Evolutionary conservation across 495 filamentous ascomycete species (phyloP).

Genomic region (Hyaloscypha hepaticicola): DNA sequence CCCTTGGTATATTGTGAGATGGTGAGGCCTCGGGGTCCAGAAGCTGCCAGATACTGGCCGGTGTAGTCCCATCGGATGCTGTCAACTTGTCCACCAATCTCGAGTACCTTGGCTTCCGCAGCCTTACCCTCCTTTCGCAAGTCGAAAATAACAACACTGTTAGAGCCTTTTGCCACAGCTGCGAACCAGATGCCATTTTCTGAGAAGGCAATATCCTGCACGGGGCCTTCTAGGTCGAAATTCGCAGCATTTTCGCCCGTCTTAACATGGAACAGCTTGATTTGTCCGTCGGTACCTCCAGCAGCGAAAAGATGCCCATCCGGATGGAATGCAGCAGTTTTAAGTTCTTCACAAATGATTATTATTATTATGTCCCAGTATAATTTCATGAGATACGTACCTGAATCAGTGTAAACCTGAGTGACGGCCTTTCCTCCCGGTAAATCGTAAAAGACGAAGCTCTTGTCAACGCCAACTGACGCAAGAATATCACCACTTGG

Average conservation of each 20-base stretch:
- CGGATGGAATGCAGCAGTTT: constrained; percentile 84
- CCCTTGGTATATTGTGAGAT: constrained; percentile 86
- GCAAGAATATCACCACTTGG: constrained; percentile 82
- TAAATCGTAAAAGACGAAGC: constrained; percentile 88
- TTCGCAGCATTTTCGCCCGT: constrained; percentile 66
- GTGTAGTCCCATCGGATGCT: constrained; percentile 89
- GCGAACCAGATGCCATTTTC: constrained; percentile 98
- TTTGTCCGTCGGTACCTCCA: constrained; percentile 70
- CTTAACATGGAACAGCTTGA: constrained; percentile 84
- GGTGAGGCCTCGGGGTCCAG: constrained; percentile 74
- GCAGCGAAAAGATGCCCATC: constrained; percentile 92
- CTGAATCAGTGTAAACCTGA: constrained; percentile 76
- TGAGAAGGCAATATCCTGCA: constrained; percentile 79
- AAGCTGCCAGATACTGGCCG: constrained; percentile 85
- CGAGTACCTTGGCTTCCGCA: constrained; percentile 72
- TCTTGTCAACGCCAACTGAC: constrained; percentile 89
- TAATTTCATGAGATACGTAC: constrained; percentile 50
- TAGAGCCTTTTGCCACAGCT: constrained; percentile 67
- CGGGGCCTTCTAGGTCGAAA: constrained; percentile 64
- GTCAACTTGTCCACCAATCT: constrained; percentile 73
- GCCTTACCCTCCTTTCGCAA: constrained; percentile 80
- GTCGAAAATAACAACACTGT: constrained; percentile 82
- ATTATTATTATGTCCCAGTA: constrained; percentile 35
- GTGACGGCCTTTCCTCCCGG: constrained; percentile 60
- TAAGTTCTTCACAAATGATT: constrained; percentile 62